Percentiles rank a stretch among this genome's conserved stretches.
These are phyloP conservation scores for Yamagishiella unicocca DNA, from an alignment of 139 green algal species.

Conservation along the genomic window DNA sequence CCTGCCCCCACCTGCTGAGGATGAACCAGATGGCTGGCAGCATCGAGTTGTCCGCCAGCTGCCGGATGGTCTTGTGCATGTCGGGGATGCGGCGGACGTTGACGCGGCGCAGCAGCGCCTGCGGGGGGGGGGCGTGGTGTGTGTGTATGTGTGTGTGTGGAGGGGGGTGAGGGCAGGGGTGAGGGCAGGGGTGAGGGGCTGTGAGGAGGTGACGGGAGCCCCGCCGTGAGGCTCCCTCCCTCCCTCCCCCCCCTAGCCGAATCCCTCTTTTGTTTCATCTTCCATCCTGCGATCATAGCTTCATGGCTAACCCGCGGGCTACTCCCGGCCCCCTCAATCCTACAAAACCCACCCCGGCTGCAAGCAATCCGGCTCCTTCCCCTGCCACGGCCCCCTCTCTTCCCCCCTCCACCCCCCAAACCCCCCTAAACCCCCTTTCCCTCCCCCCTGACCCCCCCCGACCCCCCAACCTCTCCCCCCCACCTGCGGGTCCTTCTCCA, in stretches of 20 bases:
- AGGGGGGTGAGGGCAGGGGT: neutral
- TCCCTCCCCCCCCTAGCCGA: no score
- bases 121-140: neutral
- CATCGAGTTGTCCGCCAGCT: conserved; percentile 56
- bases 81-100: conserved; percentile 47
- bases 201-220: neutral
- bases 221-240: no score
- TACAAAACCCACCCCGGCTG: no score
- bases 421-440: neutral
- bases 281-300: no score
- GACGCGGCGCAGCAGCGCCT: conserved; percentile 33
- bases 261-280: no score
- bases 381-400: neutral
- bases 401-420: neutral
- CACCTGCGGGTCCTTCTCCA: conserved; percentile 36
- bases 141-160: neutral
- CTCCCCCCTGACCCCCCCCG: neutral
- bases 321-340: no score
- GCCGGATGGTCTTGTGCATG: conserved; percentile 52
- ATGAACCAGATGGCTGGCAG: conserved; percentile 96
- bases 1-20: conserved; percentile 60
- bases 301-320: no score
- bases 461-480: neutral
- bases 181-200: neutral
- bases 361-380: no score